Base-by-base conservation (phyloP, 164 flowering plant genomes). In the Chloranthus sessilifolius region DNA sequence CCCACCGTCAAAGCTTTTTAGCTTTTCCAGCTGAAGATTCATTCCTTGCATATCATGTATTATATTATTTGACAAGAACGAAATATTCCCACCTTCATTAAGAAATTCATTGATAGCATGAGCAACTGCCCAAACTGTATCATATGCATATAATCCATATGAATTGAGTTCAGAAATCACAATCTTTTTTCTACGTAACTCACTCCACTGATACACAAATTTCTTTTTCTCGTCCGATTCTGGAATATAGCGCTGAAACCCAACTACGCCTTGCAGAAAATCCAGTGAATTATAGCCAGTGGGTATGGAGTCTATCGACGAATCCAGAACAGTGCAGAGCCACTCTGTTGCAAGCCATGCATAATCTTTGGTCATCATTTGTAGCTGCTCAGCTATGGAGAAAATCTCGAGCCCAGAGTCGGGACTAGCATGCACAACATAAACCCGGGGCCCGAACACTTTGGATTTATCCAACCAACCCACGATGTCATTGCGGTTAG, bases 331-430 rank as follows among this genome's bases (percentile, higher is more conserved):
- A 34, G 85, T 20, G 59, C 77, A 69, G 55, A 89, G 71, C 95
- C 95, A 86, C 68, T 83, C 85, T 1, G 97, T 82, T 9, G 81
- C 79, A 26, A 89, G 50, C 97, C 97, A 89, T 3, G 72, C 94
- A 61, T 75, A 84, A 35, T 57, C 65, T 5, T 22, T 51, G 12
- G 65, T 60, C 77, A 86, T 72, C 97, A 89, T 86, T 30, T 70
- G 54, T 26, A 86, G 79, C 28, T 65, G 57, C 7, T 71, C 44
- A 11, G 94, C 97, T 2, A 69, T 22, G 1, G 61, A 33, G 50
- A 89, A 80, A 39, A 89, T 51, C 38, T 49, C 57, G 15, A 78
- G 59, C 23, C 72, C 59, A 1, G 84, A 67, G 35, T 77, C 85
- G 17, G 83, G 82, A 68, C 55, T 65, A 16, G 70, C 75, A 64